A percentile compares a stretch with the other conserved stretches of the same genome.
Evolutionary conservation across 805 yeast species (phyloP).

Genomic region (Hanseniaspora lachancei): DNA sequence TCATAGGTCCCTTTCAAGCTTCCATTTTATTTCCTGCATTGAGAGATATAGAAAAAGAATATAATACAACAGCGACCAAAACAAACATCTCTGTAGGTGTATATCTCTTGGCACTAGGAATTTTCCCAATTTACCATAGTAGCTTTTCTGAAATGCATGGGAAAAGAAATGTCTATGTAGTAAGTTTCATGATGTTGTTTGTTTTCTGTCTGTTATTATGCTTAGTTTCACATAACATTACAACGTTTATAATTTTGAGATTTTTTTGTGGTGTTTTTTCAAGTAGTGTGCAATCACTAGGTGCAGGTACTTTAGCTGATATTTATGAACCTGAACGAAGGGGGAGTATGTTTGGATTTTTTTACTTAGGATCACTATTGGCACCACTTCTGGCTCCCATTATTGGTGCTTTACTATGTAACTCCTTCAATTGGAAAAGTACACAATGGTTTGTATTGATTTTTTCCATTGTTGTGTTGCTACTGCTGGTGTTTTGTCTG

Average conservation of each 20-base stretch:
- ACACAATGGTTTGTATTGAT: conserved; percentile 77
- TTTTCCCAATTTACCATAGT: conserved; percentile 85
- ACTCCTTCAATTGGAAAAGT: conserved; percentile 74
- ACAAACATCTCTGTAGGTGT: conserved; percentile 74
- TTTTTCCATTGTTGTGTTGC: conserved; percentile 41
- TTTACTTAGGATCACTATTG: conserved; percentile 64
- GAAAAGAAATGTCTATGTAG: conserved; percentile 56
- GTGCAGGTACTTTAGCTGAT: conserved; percentile 80
- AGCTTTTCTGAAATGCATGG: conserved; percentile 64
- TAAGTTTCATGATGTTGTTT: conserved; percentile 49
- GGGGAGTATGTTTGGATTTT: conserved; percentile 69
- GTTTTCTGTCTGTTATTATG: conserved; percentile 57
- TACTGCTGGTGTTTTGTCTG: conserved; percentile 39
- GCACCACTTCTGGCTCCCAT: conserved; percentile 76
- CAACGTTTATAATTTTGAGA: conserved; percentile 53
- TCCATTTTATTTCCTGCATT: conserved; percentile 73
- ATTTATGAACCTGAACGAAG: conserved; percentile 52
- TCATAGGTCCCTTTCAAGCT: conserved; percentile 83
- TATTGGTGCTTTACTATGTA: conserved; percentile 60
- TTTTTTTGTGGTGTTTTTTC: conserved; percentile 67
- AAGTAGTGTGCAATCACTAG: conserved; percentile 77
- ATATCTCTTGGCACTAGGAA: conserved; percentile 58
- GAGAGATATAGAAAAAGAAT: conserved; percentile 39
- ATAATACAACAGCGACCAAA: conserved; percentile 43
- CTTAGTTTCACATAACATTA: conserved; percentile 49